Percentiles rank a stretch among this genome's conserved stretches.
These are phyloP conservation scores for Cyclotella distinguenda DNA, from an alignment of 108 stramenopile species.

Conservation along the genomic window DNA sequence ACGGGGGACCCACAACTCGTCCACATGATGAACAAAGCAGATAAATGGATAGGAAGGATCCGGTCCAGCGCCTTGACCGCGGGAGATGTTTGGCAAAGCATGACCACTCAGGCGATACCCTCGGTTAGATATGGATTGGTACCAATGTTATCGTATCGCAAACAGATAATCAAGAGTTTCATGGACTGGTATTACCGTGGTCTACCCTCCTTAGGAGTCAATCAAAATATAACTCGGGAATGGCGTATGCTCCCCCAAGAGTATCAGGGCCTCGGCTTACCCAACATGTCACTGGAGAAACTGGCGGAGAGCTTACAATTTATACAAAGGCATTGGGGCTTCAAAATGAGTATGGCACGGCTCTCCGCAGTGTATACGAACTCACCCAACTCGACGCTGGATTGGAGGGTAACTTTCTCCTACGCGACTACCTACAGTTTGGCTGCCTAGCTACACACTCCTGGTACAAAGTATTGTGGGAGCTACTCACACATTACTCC, in stretches of 20 bases:
- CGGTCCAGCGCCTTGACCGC: background rate
- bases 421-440: background rate
- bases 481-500: background rate
- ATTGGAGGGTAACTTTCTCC: constrained; percentile 1
- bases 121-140: constrained; percentile 3
- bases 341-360: background rate
- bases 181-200: background rate
- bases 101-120: background rate
- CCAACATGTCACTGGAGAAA: background rate
- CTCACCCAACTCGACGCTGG: constrained; percentile 4
- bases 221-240: background rate
- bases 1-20: background rate
- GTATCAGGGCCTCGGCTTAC: constrained; percentile 10
- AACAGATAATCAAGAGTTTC: background rate
- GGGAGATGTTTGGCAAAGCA: background rate
- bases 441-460: background rate
- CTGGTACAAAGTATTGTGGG: constrained; percentile 12
- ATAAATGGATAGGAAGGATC: background rate
- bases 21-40: background rate
- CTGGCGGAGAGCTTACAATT: background rate
- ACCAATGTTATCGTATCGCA: background rate
- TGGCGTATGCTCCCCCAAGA: background rate
- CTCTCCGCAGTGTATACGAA: background rate
- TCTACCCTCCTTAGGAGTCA: background rate
- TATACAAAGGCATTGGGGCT: constrained; percentile 2